Evolutionary conservation across 192 early-diverging fungal species (phyloP), one percentile per base, ranked within the genome.

Genomic region (Coemansia sp.): DNA sequence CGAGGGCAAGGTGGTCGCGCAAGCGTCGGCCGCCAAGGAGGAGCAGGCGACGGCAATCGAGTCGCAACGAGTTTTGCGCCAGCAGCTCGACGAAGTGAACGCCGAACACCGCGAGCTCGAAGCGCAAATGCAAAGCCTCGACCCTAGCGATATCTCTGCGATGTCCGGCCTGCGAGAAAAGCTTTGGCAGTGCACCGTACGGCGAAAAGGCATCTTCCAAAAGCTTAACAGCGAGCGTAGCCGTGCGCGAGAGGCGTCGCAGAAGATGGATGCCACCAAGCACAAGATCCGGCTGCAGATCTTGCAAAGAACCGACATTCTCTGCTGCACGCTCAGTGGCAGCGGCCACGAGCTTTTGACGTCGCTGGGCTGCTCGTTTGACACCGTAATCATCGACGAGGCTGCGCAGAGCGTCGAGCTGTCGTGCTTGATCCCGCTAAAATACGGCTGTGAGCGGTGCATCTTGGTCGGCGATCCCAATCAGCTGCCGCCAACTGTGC

Each of bases 401-500:
- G 97, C 97, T 0, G 94, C 94, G 24, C 97, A 99, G 68, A 89
- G 93, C 3, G 89, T 95, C 27, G 97, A 99, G 73, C 82, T 96
- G 12, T 86, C 88, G 22, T 89, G 90, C 6, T 58, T 98, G 67
- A 98, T 99, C 71, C 96, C 97, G 19, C 71, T 97, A 12, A 90
- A 91, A 45, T 94, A 92, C 51, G 90, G 89, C 22, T 89, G 87
- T 36, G 87, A 89, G 39, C 86, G 91, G 24, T 93, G 91, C 64
- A 86, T 99, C 46, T 74, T 99, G 19, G 95, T 98, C 35, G 97
- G 97, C 61, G 95, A 98, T 77, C 94, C 94, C 1, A 91, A 95
- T 60, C 95, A 98, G 79, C 86, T 98, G 49, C 94, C 95, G 6
- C 95, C 94, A 1, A 97, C 95, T 0, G 94, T 96, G 3, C 74